Percentiles rank a stretch among this genome's conserved stretches.
Evolutionary conservation across 768 basidiomycete species (phyloP).

Genomic region (Russula griseocarnosa): DNA sequence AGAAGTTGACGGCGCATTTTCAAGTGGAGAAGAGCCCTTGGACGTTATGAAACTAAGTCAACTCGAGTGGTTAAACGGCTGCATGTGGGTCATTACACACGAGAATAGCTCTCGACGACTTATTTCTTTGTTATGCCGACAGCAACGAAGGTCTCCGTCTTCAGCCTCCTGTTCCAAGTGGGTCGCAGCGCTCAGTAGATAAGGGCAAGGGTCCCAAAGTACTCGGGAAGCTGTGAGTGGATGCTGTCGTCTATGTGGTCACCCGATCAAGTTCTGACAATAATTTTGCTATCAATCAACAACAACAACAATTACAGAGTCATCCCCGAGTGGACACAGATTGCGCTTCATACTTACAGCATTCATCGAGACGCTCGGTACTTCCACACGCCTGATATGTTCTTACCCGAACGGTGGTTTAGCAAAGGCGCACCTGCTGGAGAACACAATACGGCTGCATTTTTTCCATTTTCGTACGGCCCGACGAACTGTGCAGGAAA

Average conservation of each 20-base stretch:
- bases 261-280: not conserved
- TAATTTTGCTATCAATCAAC: no score
- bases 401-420: slow-evolving; percentile 25
- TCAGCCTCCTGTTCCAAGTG: slow-evolving; percentile 45
- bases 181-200: slow-evolving; percentile 42
- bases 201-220: slow-evolving; percentile 36
- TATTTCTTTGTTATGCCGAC: no score
- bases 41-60: slow-evolving; percentile 14
- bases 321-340: slow-evolving; percentile 22
- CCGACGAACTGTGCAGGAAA: slow-evolving; percentile 44
- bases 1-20: slow-evolving; percentile 19
- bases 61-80: slow-evolving; percentile 25
- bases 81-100: slow-evolving; percentile 17
- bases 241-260: not conserved
- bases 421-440: slow-evolving; percentile 12
- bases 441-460: slow-evolving; percentile 35
- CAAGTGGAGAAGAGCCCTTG: slow-evolving; percentile 21
- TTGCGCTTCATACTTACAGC: slow-evolving; percentile 23
- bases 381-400: slow-evolving; percentile 16
- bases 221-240: slow-evolving; percentile 12
- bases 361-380: slow-evolving; percentile 23
- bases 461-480: slow-evolving; percentile 44
- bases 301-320: not conserved
- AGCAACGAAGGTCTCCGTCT: no score
- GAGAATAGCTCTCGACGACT: not conserved